These are phyloP conservation scores for Cutaneotrichosporon cyanovorans DNA, from an alignment of 1,284 basidiomycete species.

Conservation along the genomic window DNA sequence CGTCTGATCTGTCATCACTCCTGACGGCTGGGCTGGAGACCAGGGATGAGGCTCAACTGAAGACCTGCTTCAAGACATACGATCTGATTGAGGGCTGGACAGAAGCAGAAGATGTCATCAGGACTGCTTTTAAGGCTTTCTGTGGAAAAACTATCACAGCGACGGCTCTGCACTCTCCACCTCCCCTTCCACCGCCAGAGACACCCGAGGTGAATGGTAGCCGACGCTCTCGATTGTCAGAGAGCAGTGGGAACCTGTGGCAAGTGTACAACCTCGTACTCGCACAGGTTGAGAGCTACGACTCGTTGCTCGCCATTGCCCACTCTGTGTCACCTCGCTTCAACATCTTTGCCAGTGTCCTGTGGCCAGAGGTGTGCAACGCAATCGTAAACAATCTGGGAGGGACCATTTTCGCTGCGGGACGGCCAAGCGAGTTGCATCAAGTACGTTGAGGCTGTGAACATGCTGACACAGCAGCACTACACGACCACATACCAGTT, in stretches of 20 bases:
- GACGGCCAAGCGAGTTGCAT: constrained; percentile 80
- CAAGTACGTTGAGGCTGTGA: constrained; percentile 52
- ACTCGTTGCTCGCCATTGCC: constrained; percentile 63
- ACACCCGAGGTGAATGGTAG: constrained; percentile 12
- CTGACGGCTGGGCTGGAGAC: constrained; percentile 53
- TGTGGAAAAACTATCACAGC: constrained; percentile 44
- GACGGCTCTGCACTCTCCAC: constrained; percentile 17
- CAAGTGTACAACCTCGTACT: constrained; percentile 70
- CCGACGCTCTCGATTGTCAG: constrained; percentile 6
- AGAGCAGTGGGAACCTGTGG: neutral
- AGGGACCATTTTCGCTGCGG: constrained; percentile 74
- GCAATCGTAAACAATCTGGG: constrained; percentile 79
- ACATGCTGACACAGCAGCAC: constrained; percentile 51
- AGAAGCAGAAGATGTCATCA: constrained; percentile 76
- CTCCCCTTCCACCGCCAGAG: constrained; percentile 22
- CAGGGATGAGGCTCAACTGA: constrained; percentile 51
- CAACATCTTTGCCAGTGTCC: constrained; percentile 72
- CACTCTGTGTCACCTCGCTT: constrained; percentile 57
- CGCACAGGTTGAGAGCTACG: constrained; percentile 66
- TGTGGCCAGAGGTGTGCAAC: constrained; percentile 76
- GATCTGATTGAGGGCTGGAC: constrained; percentile 70
- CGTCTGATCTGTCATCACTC: constrained; percentile 71
- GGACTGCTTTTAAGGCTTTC: constrained; percentile 61
- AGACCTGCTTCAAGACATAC: constrained; percentile 74
- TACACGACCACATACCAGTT: constrained; percentile 77